These are phyloP conservation scores for Sophora flavescens DNA, from an alignment of 306 rosid species.

Conservation along the genomic window DNA sequence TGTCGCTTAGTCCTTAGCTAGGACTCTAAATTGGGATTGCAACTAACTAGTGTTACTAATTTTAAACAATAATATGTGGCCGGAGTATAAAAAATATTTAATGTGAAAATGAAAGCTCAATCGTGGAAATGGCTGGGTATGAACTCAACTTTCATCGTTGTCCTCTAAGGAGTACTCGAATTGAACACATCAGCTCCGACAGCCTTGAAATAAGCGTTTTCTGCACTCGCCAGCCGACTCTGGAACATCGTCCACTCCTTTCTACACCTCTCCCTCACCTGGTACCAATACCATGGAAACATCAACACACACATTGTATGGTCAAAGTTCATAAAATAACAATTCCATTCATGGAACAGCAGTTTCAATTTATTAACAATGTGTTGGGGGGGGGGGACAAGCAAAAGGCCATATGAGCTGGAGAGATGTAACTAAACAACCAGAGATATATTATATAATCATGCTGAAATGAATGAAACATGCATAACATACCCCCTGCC, in stretches of 20 bases:
- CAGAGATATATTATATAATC: too few relatives aligned
- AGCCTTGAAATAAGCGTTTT: slow-evolving; percentile 71
- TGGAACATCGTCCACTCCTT: slow-evolving; percentile 85
- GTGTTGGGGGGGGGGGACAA: not conserved
- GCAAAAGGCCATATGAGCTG: too few relatives aligned
- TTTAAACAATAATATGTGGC: slow-evolving; percentile 19
- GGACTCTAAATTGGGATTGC: slow-evolving; percentile 38
- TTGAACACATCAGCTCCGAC: slow-evolving; percentile 61
- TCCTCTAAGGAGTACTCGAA: slow-evolving; percentile 56
- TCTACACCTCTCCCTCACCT: slow-evolving; percentile 84
- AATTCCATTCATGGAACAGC: too few relatives aligned
- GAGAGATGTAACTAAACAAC: too few relatives aligned
- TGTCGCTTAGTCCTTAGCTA: slow-evolving; percentile 23
- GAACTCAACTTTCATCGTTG: slow-evolving; percentile 13
- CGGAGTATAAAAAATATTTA: slow-evolving; percentile 32
- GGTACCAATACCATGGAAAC: slow-evolving; percentile 16
- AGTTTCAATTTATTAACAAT: slow-evolving; percentile 8
- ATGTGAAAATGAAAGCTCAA: slow-evolving; percentile 42
- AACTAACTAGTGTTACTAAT: slow-evolving; percentile 43
- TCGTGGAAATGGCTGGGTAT: slow-evolving; percentile 42
- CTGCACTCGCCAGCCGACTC: slow-evolving; percentile 80
- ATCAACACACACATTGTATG: too few relatives aligned
- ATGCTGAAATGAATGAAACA: not conserved
- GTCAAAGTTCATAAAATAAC: not conserved
- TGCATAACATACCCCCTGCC: slow-evolving; percentile 80